Percentiles rank a stretch among this genome's conserved stretches.
These are phyloP conservation scores for Leccinum imitatum DNA, from an alignment of 768 basidiomycete genomes.

Conservation along the genomic window DNA sequence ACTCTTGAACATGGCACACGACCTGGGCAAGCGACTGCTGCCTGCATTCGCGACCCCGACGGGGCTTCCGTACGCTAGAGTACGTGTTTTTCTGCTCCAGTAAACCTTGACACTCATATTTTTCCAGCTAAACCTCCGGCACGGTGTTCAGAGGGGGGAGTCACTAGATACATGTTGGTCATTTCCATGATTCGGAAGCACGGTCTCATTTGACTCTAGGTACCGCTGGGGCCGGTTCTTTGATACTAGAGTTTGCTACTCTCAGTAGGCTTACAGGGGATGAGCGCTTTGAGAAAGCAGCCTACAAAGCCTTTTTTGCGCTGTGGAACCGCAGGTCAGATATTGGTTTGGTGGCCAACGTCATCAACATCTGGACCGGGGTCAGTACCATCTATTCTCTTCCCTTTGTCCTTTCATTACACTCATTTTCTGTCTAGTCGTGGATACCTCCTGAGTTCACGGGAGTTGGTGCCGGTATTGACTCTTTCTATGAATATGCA, in stretches of 20 bases:
- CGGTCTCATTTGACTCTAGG: conserved; percentile 43
- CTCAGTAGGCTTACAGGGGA: conserved; percentile 90
- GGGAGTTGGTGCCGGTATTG: conserved; percentile 91
- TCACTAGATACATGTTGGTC: conserved; percentile 80
- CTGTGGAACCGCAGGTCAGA: conserved; percentile 90
- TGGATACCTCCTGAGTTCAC: conserved; percentile 80
- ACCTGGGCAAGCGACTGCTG: conserved; percentile 81
- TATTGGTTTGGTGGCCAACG: conserved; percentile 86
- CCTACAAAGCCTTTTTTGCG: conserved; percentile 87
- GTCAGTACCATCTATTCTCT: conserved; percentile 41
- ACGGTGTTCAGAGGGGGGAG: conserved; percentile 76
- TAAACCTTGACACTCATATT: conserved; percentile 4
- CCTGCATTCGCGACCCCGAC: conserved; percentile 93
- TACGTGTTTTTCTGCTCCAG: conserved; percentile 29
- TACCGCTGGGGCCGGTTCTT: conserved; percentile 88
- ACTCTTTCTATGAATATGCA: conserved; percentile 95
- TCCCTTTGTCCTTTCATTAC: neutral
- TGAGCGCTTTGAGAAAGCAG: conserved; percentile 84
- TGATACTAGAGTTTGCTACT: conserved; percentile 93
- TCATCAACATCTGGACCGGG: conserved; percentile 79
- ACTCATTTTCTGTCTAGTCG: conserved; percentile 33
- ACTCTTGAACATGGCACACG: conserved; percentile 76
- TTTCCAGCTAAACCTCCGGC: conserved; percentile 74
- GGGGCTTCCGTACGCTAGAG: conserved; percentile 89
- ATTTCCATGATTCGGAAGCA: neutral